Percentiles rank a stretch among this genome's conserved stretches.
These are phyloP conservation scores for Plasmodium falciparum DNA, from an alignment of 169 alveolate genomes.

Conservation along the genomic window DNA sequence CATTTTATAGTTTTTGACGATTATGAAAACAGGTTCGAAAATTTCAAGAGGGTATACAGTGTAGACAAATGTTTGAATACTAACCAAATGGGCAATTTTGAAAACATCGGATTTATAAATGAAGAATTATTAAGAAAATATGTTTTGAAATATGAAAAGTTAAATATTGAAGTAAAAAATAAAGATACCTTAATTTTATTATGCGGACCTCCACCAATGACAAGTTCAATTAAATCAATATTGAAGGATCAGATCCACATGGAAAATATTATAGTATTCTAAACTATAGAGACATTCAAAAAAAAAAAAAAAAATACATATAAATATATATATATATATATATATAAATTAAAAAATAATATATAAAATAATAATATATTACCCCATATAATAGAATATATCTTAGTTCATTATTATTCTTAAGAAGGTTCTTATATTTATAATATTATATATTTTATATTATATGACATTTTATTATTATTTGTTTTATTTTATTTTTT, in stretches of 20 bases:
- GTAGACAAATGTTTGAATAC: conserved; percentile 53
- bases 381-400: no score
- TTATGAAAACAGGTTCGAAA: conserved; percentile 23
- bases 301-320: not conserved
- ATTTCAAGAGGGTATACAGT: conserved; percentile 62
- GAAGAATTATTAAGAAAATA: conserved; percentile 45
- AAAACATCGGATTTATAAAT: conserved; percentile 53
- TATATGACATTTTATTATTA: no score
- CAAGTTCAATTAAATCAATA: conserved; percentile 14
- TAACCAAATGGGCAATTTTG: not conserved
- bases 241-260: conserved; percentile 34
- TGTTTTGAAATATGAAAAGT: conserved; percentile 43
- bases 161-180: conserved; percentile 2
- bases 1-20: conserved; percentile 56
- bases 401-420: no score
- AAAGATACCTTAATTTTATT: conserved; percentile 43
- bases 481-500: no score
- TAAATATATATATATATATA: not conserved
- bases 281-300: not conserved
- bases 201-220: conserved; percentile 78
- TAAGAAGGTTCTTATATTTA: no score
- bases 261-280: conserved; percentile 61
- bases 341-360: no score
- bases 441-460: no score
- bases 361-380: no score